Conservation (phyloP, 306 rosid species). For the Trichosanthes truncata region DNA sequence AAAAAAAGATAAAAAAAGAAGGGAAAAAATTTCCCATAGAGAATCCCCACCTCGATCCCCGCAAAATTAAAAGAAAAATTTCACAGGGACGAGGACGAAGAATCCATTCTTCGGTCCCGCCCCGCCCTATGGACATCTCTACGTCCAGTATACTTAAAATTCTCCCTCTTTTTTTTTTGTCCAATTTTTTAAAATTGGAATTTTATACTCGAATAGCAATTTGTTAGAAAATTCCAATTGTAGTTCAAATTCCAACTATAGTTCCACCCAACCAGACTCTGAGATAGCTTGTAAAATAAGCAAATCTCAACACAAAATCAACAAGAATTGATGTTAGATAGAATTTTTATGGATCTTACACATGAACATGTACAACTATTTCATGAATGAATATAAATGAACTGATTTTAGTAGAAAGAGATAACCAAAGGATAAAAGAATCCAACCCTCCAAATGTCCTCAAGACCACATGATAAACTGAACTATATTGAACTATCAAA, state of each 20-base stretch:
- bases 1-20: no score
- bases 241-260: neutral
- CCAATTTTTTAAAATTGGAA: neutral
- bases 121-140: no score
- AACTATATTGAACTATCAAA: neutral
- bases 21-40: no score
- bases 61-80: no score
- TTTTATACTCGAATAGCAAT: neutral
- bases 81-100: no score
- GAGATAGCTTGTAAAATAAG: neutral
- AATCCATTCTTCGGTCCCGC: no score
- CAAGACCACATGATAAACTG: neutral
- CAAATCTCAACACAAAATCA: neutral
- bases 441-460: neutral
- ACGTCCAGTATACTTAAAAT: neutral
- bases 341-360: neutral
- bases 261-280: neutral
- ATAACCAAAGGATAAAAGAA: neutral
- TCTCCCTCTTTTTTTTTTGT: no score
- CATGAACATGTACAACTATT: constrained; percentile 6
- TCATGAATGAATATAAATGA: constrained; percentile 5
- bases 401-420: neutral
- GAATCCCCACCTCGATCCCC: no score
- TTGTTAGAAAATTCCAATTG: no score
- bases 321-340: neutral